Percentiles rank a stretch among this genome's conserved stretches.
phyloP scores from a whole-genome alignment of 2,329 filamentous ascomycete species.

The Diaporthe helianthi region DNA sequence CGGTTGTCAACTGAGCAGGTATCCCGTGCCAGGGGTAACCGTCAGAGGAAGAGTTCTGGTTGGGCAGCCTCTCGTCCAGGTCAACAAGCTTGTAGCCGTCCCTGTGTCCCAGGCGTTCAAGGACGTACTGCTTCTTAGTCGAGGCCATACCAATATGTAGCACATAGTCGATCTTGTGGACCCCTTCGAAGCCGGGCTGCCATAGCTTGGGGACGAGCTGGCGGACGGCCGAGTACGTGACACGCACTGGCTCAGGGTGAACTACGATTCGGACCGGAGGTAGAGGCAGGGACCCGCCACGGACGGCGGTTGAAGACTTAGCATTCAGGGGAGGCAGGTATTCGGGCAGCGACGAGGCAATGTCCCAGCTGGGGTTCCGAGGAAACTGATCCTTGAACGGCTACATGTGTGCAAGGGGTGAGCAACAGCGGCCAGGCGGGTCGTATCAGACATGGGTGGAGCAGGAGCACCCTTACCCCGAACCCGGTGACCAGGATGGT shows the following conservation, averaged over 20 bases:
- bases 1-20: constrained; percentile 63
- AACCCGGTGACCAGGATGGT: constrained; percentile 69
- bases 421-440: not conserved
- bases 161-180: constrained; percentile 64
- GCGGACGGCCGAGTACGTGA: constrained; percentile 73
- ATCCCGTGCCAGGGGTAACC: constrained; percentile 63
- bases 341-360: constrained; percentile 71
- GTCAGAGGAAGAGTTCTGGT: constrained; percentile 46
- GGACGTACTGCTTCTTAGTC: constrained; percentile 66
- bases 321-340: constrained; percentile 61
- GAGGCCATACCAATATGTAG: constrained; percentile 85
- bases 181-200: constrained; percentile 48
- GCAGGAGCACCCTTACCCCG: constrained; percentile 57
- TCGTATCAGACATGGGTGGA: not conserved
- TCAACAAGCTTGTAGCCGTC: constrained; percentile 76
- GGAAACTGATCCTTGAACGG: constrained; percentile 77
- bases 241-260: constrained; percentile 72
- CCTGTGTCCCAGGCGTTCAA: constrained; percentile 75
- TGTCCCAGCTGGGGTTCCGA: constrained; percentile 82
- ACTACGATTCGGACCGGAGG: constrained; percentile 67
- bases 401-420: constrained; percentile 53
- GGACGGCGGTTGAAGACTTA: constrained; percentile 47
- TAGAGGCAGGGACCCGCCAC: constrained; percentile 42
- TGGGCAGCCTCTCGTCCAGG: constrained; percentile 68
- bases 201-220: constrained; percentile 70